These are phyloP conservation scores for Hyphopichia fennica DNA, from an alignment of 1,139 yeast species.

Conservation along the genomic window DNA sequence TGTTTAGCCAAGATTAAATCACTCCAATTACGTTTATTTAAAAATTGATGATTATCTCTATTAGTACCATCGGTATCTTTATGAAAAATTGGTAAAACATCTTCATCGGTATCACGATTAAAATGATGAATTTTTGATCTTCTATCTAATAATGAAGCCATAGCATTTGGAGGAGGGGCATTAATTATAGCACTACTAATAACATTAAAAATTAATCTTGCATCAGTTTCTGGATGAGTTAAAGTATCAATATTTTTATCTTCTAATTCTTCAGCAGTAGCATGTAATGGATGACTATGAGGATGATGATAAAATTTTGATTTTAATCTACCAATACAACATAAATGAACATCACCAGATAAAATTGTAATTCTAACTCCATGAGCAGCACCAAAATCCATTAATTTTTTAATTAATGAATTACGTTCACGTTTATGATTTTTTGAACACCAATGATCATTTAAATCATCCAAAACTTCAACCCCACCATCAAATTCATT, in stretches of 20 bases:
- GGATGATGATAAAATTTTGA: constrained; percentile 55
- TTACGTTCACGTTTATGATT: constrained; percentile 82
- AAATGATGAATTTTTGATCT: constrained; percentile 71
- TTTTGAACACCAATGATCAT: constrained; percentile 95
- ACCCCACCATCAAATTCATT: constrained; percentile 91
- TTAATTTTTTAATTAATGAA: constrained; percentile 52
- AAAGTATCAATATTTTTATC: constrained; percentile 38
- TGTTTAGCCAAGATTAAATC: constrained; percentile 43
- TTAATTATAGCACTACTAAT: constrained; percentile 88
- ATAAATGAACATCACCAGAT: constrained; percentile 91
- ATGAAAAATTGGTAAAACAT: constrained; percentile 69
- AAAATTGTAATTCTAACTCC: constrained; percentile 79
- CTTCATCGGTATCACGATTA: constrained; percentile 68
- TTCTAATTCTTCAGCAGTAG: constrained; percentile 17
- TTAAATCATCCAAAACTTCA: constrained; percentile 86
- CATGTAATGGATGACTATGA: constrained; percentile 24
- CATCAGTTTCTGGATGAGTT: constrained; percentile 64
- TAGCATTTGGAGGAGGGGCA: constrained; percentile 88
- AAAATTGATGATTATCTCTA: constrained; percentile 58
- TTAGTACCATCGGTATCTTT: constrained; percentile 58
- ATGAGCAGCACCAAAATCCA: constrained; percentile 59
- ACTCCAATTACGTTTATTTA: constrained; percentile 81
- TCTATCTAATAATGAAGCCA: constrained; percentile 68
- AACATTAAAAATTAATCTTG: constrained; percentile 76
- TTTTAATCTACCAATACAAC: constrained; percentile 77